Percentiles rank a stretch among this genome's conserved stretches.
phyloP scores from a whole-genome alignment of 441 rosid species.

The Jatropha multifida region DNA sequence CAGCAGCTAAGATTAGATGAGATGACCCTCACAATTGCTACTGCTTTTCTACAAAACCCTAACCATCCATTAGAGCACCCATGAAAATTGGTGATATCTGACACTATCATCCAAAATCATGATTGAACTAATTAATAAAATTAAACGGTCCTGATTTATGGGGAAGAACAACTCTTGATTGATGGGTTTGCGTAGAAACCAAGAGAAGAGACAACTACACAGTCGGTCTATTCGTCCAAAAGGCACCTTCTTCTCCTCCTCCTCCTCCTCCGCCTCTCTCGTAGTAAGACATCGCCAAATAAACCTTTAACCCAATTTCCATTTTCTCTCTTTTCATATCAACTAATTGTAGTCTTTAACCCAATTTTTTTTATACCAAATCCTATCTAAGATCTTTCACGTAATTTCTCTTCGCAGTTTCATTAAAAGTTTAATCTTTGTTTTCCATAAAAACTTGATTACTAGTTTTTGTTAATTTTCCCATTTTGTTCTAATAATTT shows the following conservation, averaged over 20 bases:
- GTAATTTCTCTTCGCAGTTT: slow-evolving; percentile 1
- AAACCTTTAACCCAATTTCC: neutral
- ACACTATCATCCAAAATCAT: neutral
- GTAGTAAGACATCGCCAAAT: slow-evolving; percentile 17
- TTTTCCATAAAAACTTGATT: neutral
- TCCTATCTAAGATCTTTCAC: slow-evolving; percentile 6
- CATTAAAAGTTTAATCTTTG: slow-evolving; percentile 13
- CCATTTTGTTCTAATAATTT: slow-evolving; percentile 12
- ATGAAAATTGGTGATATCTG: neutral
- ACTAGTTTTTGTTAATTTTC: slow-evolving; percentile 3
- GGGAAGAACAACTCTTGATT: too few species aligned
- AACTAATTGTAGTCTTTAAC: neutral
- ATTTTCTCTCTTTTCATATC: slow-evolving; percentile 13
- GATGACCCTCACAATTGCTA: neutral
- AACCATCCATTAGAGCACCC: slow-evolving; percentile 10
- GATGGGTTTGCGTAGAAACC: neutral
- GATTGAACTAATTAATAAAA: slow-evolving; percentile 13
- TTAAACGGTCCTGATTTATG: slow-evolving; percentile 22
- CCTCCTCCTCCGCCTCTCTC: slow-evolving; percentile 12
- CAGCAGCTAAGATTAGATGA: neutral
- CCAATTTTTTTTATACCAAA: slow-evolving; percentile 15
- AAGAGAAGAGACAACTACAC: neutral
- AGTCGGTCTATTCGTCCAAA: slow-evolving; percentile 19
- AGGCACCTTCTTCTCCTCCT: neutral
- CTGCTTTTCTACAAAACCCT: slow-evolving; percentile 9